These are phyloP conservation scores for Hemerocallis citrina DNA, from an alignment of 106 monocot species.

Conservation along the genomic window DNA sequence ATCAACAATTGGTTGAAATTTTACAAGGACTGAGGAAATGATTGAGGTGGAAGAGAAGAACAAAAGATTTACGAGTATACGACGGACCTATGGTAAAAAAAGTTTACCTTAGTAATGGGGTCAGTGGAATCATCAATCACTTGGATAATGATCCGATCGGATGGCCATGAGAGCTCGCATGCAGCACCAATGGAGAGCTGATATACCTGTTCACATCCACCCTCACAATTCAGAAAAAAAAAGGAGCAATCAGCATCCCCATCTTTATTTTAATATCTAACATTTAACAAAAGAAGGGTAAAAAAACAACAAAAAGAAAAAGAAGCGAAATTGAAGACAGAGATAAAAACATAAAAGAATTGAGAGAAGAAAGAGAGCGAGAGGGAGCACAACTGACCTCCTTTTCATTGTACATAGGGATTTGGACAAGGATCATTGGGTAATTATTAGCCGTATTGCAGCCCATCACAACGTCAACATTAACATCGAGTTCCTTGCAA, in stretches of 20 bases:
- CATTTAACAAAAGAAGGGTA: background rate
- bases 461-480: slow-evolving; percentile 33
- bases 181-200: slow-evolving; percentile 48
- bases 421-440: slow-evolving; percentile 54
- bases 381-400: slow-evolving; percentile 8
- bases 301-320: background rate
- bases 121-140: slow-evolving; percentile 55
- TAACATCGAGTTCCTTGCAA: no score
- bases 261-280: no score
- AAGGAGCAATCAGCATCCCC: background rate
- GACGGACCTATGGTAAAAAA: no score
- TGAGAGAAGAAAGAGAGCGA: no score
- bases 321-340: background rate
- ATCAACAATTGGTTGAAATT: no score
- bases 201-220: slow-evolving; percentile 28
- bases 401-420: slow-evolving; percentile 50
- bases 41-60: no score
- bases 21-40: background rate
- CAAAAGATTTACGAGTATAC: no score
- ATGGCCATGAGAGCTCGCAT: slow-evolving; percentile 49
- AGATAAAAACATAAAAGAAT: no score
- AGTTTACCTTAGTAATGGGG: slow-evolving; percentile 39
- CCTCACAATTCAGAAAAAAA: background rate
- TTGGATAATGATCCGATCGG: slow-evolving; percentile 41
- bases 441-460: slow-evolving; percentile 20